A percentile compares a stretch with the other conserved stretches of the same genome.
Evolutionary conservation across 305 asterid genomes (phyloP).

Genomic region (Plantago coronopus): DNA sequence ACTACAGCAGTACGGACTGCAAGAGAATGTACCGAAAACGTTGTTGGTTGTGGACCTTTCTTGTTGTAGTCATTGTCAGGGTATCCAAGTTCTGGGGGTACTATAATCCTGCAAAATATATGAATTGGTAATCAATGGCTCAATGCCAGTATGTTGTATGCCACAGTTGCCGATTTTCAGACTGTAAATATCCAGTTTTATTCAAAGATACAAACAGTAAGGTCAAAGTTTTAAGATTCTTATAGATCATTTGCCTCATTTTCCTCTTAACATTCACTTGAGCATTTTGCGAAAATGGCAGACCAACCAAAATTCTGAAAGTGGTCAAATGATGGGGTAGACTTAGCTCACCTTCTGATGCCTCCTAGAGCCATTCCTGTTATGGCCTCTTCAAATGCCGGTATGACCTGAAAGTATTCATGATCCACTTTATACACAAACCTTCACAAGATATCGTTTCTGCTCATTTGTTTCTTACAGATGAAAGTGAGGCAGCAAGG

Average conservation of each 20-base stretch:
- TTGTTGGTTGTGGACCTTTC: conserved; percentile 96
- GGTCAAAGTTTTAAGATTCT: too few relatives aligned
- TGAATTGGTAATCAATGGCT: conserved; percentile 3
- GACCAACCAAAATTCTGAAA: too few relatives aligned
- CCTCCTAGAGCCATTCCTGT: conserved; percentile 90
- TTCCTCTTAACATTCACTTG: too few relatives aligned
- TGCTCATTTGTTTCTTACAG: neutral
- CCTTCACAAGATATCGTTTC: conserved; percentile 1
- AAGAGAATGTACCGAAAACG: conserved; percentile 69
- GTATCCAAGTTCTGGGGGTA: conserved; percentile 96
- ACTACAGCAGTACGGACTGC: conserved; percentile 4
- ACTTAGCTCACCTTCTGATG: conserved; percentile 59
- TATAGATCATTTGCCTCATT: too few relatives aligned
- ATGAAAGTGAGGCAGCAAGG: conserved; percentile 9
- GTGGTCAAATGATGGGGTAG: neutral
- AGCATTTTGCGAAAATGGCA: too few relatives aligned
- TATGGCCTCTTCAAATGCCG: conserved; percentile 94
- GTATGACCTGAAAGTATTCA: conserved; percentile 70
- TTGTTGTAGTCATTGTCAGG: conserved; percentile 89
- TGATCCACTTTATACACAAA: conserved; percentile 22
- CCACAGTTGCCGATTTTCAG: neutral
- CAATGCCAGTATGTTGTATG: too few relatives aligned
- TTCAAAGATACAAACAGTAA: too few relatives aligned
- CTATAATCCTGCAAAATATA: conserved; percentile 60
- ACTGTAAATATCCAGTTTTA: too few relatives aligned